phyloP scores from a whole-genome alignment of 2,329 filamentous ascomycete genomes.

The Dothistroma pini region DNA sequence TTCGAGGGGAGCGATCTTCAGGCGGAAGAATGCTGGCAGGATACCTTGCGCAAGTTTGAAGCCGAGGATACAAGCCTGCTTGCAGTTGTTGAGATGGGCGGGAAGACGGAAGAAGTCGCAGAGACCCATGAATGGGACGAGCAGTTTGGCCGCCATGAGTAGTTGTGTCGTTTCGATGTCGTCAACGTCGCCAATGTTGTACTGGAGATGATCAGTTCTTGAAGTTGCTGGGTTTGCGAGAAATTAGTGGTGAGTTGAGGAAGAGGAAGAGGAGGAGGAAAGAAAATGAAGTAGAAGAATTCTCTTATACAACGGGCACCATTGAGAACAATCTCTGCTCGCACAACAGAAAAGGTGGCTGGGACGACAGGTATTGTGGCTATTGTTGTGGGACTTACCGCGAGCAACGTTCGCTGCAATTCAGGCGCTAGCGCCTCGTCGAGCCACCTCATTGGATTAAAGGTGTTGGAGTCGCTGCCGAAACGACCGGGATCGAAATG shows the following conservation, averaged over 20 bases:
- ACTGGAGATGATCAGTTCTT: not conserved
- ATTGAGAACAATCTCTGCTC: not conserved
- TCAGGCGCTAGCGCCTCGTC: constrained; percentile 2
- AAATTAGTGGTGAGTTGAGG: not conserved
- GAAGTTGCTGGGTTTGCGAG: not conserved
- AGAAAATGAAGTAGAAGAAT: not conserved
- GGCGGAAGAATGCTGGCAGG: too few species aligned
- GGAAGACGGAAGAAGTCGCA: not conserved
- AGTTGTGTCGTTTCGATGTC: not conserved
- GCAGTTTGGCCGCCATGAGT: not conserved
- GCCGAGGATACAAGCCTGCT: not conserved
- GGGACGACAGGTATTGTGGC: not conserved
- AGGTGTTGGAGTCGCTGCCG: constrained; percentile 4
- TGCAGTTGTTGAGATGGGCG: not conserved
- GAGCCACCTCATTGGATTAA: constrained; percentile 8
- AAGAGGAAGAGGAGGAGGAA: constrained; percentile 1
- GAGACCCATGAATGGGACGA: not conserved
- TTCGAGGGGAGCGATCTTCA: not conserved
- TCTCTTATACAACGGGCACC: not conserved
- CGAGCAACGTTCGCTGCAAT: constrained; percentile 3
- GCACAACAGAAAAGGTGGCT: constrained; percentile 1
- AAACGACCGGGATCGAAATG: constrained; percentile 9
- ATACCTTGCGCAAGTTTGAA: not conserved
- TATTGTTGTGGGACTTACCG: constrained; percentile 9
- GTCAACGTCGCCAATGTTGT: not conserved